Conservation (phyloP, 306 rosid species). For the Cucumis hystrix region DNA sequence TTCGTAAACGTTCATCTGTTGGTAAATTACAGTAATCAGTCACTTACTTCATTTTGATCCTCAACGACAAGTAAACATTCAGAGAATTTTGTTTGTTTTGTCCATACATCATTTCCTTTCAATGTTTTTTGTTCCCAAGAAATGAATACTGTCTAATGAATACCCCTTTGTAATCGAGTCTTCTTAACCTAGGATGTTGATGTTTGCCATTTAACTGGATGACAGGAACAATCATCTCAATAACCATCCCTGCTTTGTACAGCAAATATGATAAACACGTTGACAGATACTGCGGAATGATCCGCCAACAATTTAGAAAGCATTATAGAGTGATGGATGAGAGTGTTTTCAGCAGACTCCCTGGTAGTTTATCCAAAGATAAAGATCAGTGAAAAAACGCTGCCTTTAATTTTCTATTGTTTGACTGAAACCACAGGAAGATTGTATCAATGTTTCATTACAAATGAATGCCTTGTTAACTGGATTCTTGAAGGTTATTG, state of each 20-base stretch:
- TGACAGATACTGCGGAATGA: slow-evolving; percentile 44
- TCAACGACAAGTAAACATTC: neutral
- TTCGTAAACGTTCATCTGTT: neutral
- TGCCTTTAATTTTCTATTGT: neutral
- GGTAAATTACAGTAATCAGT: neutral
- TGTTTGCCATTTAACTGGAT: slow-evolving; percentile 9
- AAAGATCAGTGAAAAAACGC: slow-evolving; percentile 33
- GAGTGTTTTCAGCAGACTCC: slow-evolving; percentile 52
- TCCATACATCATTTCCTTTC: neutral
- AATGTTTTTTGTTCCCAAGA: neutral
- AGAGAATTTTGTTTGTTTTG: neutral
- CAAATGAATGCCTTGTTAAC: neutral
- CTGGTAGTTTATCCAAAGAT: slow-evolving; percentile 44
- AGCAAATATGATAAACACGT: slow-evolving; percentile 36
- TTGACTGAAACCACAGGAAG: neutral
- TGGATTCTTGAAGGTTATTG: neutral
- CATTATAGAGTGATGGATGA: slow-evolving; percentile 77
- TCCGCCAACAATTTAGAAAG: slow-evolving; percentile 63
- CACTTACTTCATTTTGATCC: neutral
- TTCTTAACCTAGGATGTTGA: neutral
- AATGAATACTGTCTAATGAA: neutral
- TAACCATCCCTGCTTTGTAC: slow-evolving; percentile 72
- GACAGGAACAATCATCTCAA: slow-evolving; percentile 53
- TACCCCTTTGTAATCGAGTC: neutral
- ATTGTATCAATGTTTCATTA: neutral